These are phyloP conservation scores for Jamesozyma rosinii DNA, from an alignment of 805 yeast genomes.

Conservation along the genomic window DNA sequence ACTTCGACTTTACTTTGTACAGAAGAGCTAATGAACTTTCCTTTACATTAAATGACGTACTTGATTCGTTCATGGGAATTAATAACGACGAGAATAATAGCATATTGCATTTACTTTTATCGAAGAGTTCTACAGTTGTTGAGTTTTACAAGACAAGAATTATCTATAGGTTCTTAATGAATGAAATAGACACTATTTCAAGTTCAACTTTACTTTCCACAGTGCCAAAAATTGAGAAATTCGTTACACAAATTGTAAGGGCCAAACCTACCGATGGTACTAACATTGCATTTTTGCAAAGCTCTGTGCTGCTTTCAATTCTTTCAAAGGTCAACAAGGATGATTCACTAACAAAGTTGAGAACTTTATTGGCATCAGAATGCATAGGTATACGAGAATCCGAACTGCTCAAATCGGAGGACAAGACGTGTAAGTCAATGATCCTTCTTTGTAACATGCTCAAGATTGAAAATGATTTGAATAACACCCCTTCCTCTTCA, in stretches of 20 bases:
- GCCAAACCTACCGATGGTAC: conserved; percentile 28
- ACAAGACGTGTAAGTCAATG: conserved; percentile 31
- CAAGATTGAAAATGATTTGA: neutral
- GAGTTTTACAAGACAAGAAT: conserved; percentile 31
- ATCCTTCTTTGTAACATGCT: conserved; percentile 40
- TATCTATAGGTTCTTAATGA: conserved; percentile 26
- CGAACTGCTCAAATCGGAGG: conserved; percentile 37
- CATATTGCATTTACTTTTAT: neutral
- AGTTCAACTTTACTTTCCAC: conserved; percentile 18
- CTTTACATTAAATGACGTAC: neutral
- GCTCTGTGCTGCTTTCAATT: conserved; percentile 31
- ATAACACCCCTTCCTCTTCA: conserved; percentile 11
- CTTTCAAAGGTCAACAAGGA: conserved; percentile 30
- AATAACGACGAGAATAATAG: neutral
- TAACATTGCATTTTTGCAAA: conserved; percentile 21
- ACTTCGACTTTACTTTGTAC: conserved; percentile 16
- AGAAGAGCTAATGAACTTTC: conserved; percentile 5
- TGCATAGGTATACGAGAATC: conserved; percentile 43
- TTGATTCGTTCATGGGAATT: neutral
- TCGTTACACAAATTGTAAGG: conserved; percentile 30
- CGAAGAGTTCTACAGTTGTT: conserved; percentile 2
- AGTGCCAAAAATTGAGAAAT: conserved; percentile 24
- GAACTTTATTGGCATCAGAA: conserved; percentile 59
- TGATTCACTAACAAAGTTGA: conserved; percentile 38
- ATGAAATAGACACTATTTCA: conserved; percentile 26